Base-by-base conservation (phyloP, 202 grass and related monocot species). In the Dendrocalamus latiflorus region DNA sequence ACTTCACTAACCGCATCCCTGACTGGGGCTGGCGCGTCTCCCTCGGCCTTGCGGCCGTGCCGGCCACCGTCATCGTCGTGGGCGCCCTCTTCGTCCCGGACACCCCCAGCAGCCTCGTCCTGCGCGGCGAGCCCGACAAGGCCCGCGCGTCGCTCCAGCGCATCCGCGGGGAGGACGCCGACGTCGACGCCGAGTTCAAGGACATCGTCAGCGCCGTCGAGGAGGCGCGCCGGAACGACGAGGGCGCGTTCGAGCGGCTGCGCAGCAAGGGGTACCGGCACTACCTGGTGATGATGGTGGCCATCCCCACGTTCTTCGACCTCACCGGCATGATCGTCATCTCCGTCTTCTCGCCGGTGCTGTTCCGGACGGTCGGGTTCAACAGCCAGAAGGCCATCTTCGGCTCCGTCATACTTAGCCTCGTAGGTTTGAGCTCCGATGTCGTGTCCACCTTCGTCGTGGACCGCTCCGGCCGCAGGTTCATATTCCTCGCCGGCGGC, bases 291-390 rank as follows among this genome's bases (percentile, higher is more conserved):
- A 88, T 88, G 60, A 64, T 56, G 68, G 59, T 80, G 60, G 86
- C 76, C 69, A 75, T 84, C 43, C 81, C 86, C 2, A 72, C 69
- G 1, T 84, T 84, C 68, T 87, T 82, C 49, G 78, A 85, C 43
- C 83, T 91, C 51, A 91, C 86, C 25, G 90, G 90, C 21, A 88
- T 91, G 73, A 75, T 86, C 67, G 78, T 88, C 74, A 66, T 88
- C 78, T 15, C 65, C 60, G 72, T 91, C 34, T 91, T 88, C 74
- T 48, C 89, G 10, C 89, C 86, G 10, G 77, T 91, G 76, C 65
- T 91, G 33, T 91, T 91, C 82, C 62, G 80, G n/a, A 91, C 89
- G 0, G 42, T 91, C 8, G 90, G 90, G 11, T 91, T 91, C 78
- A 67, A 18, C 48, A 86, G 24, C 66, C 70, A 91, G 68, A 81